Percentiles rank a stretch among this genome's conserved stretches.
phyloP scores from a whole-genome alignment of 257 asterid species.

The Voacanga thouarsii region DNA sequence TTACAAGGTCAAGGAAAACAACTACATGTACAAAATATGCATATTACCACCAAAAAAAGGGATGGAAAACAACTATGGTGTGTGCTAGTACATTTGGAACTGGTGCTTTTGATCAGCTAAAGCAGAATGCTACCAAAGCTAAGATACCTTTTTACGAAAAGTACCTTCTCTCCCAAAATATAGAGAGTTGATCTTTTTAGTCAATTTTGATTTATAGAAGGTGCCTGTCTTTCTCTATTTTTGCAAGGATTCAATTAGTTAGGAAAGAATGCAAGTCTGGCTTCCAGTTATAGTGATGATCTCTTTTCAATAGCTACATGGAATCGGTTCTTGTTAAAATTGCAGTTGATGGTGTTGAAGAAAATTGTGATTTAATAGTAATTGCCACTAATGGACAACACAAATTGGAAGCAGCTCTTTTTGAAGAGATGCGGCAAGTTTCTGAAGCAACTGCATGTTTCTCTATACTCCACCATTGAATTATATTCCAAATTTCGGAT shows the following conservation, averaged over 20 bases:
- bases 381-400: conserved; percentile 99
- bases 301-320: conserved; percentile 65
- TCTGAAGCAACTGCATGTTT: conserved; percentile 78
- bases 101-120: conserved; percentile 95
- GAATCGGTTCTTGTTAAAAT: conserved; percentile 98
- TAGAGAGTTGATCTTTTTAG: background rate
- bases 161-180: conserved; percentile 25
- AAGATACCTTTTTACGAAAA: conserved; percentile 93
- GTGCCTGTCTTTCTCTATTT: background rate
- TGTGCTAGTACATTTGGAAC: conserved; percentile 96
- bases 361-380: conserved; percentile 86
- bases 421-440: conserved; percentile 99
- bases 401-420: conserved; percentile 93
- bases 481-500: conserved; percentile 5
- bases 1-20: conserved; percentile 83
- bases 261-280: background rate
- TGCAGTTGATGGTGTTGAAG: conserved; percentile 95
- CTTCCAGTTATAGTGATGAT: conserved; percentile 8
- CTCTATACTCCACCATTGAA: background rate
- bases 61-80: conserved; percentile 87
- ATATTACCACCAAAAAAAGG: conserved; percentile 82
- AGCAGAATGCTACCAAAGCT: conserved; percentile 96
- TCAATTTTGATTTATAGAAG: background rate
- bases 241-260: background rate
- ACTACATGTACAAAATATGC: conserved; percentile 93